phyloP scores from a whole-genome alignment of 495 filamentous ascomycete species.

The Coniosporium apollinis region DNA sequence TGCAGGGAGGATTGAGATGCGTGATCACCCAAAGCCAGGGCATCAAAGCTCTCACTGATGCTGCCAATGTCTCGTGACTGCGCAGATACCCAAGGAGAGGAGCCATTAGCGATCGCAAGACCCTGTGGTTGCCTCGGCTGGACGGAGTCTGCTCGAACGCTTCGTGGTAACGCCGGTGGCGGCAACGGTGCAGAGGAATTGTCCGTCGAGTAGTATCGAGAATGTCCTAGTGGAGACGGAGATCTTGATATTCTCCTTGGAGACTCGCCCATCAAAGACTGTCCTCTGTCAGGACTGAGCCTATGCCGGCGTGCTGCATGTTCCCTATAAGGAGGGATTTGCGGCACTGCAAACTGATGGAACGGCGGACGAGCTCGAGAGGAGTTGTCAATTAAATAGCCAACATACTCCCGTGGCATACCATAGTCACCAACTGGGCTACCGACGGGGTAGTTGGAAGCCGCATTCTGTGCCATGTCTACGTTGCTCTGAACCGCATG shows the following conservation, averaged over 20 bases:
- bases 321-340: conserved; percentile 32
- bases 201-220: conserved; percentile 17
- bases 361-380: conserved; percentile 38
- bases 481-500: conserved; percentile 3
- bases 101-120: neutral
- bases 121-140: neutral
- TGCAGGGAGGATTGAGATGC: no score
- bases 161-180: conserved; percentile 2
- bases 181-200: conserved; percentile 6
- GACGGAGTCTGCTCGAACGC: no score
- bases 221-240: conserved; percentile 22
- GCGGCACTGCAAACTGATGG: conserved; percentile 26
- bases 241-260: conserved; percentile 20
- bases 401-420: conserved; percentile 42
- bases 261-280: no score
- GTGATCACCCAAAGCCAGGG: no score
- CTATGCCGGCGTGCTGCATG: no score
- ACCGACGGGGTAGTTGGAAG: conserved; percentile 15
- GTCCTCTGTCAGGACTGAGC: no score
- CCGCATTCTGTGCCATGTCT: no score
- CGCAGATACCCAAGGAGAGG: conserved; percentile 1
- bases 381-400: conserved; percentile 41
- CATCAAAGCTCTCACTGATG: neutral
- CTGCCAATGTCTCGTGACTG: neutral
- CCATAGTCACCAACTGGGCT: conserved; percentile 27